Conservation (phyloP, 176 grass and related monocot genomes). For the Oropetium thomaeum region DNA sequence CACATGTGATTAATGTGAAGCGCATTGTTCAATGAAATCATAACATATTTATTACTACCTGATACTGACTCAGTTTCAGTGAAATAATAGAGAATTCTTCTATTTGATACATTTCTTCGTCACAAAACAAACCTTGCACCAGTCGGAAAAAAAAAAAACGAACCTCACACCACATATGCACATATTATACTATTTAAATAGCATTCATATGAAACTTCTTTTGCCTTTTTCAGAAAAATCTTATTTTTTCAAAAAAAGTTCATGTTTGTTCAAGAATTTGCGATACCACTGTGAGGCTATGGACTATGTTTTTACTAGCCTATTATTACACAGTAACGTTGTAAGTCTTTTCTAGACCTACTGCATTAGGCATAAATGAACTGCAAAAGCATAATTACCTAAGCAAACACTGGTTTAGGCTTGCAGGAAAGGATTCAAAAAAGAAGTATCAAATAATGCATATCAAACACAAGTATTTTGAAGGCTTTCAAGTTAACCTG, state of each 20-base stretch:
- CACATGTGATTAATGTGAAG: no score
- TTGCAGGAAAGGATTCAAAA: neutral
- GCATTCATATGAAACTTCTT: no score
- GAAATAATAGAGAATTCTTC: no score
- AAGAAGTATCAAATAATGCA: neutral
- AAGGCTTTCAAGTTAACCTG: constrained; percentile 39
- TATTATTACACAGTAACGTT: neutral
- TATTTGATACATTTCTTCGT: no score
- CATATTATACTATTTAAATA: no score
- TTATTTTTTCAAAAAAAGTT: neutral
- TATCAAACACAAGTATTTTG: neutral
- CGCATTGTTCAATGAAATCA: no score
- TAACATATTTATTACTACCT: no score
- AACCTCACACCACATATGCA: no score
- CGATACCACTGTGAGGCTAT: neutral
- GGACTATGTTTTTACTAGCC: neutral
- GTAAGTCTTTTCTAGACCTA: neutral
- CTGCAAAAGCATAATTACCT: neutral
- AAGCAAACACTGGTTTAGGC: neutral
- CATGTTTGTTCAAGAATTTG: neutral
- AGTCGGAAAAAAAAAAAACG: no score
- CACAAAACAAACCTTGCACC: no score
- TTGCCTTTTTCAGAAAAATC: no score
- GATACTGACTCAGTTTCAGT: no score
- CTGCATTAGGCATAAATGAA: neutral